Evolutionary conservation across 2,329 filamentous ascomycete species (phyloP).

Genomic region (Colletotrichum noveboracense): DNA sequence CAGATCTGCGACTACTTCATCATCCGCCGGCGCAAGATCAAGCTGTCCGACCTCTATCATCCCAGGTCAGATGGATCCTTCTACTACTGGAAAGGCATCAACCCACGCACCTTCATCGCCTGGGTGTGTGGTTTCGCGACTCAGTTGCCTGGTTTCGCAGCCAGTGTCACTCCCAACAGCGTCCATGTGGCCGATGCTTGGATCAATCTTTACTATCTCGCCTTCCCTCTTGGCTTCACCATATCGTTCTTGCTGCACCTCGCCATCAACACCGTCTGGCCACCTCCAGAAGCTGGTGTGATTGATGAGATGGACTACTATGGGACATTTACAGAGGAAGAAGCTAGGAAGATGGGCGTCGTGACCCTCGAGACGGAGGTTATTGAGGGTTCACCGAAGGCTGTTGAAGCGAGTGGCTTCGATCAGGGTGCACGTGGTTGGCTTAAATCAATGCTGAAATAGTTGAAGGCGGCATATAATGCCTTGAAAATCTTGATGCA

Average conservation of each 20-base stretch:
- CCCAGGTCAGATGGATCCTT: conserved; percentile 35
- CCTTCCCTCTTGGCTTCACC: conserved; percentile 10
- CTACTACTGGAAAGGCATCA: conserved; percentile 46
- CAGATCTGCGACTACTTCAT: conserved; percentile 41
- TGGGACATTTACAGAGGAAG: conserved; percentile 11
- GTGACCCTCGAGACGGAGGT: neutral
- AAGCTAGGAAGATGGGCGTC: conserved; percentile 5
- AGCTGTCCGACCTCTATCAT: conserved; percentile 41
- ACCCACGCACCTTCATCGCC: conserved; percentile 36
- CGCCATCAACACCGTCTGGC: conserved; percentile 12
- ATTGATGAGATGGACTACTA: conserved; percentile 14
- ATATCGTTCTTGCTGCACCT: conserved; percentile 14
- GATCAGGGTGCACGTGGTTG: neutral
- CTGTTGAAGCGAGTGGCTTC: neutral
- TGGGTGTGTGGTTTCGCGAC: conserved; percentile 45
- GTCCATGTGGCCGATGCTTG: neutral
- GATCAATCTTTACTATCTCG: conserved; percentile 13
- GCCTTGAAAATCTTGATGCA: accelerated
- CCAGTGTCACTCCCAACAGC: conserved; percentile 11
- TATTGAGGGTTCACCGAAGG: neutral
- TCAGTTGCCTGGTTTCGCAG: conserved; percentile 9
- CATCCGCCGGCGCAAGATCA: conserved; percentile 36
- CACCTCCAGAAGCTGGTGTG: neutral
- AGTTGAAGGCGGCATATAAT: neutral
- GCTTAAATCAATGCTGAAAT: neutral